These are phyloP conservation scores for Candida tibetensis DNA, from an alignment of 805 yeast genomes.

Conservation along the genomic window DNA sequence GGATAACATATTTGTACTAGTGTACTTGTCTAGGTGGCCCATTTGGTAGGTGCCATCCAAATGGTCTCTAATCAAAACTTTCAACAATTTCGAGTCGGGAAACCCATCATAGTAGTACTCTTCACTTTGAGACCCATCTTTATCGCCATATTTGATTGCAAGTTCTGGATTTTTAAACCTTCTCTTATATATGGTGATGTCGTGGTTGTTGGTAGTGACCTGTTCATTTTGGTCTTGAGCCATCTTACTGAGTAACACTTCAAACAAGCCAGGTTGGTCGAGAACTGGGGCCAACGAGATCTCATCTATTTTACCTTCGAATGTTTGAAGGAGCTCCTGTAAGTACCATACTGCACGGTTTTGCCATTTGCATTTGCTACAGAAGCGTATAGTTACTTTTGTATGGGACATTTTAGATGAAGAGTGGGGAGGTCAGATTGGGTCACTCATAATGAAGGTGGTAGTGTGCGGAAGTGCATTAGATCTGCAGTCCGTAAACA, in stretches of 20 bases:
- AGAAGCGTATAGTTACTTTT: slow-evolving; percentile 64
- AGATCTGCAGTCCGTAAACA: too few species aligned
- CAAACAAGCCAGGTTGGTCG: slow-evolving; percentile 23
- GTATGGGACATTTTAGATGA: slow-evolving; percentile 46
- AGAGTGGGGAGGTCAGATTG: too few species aligned
- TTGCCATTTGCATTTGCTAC: slow-evolving; percentile 87
- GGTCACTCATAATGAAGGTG: too few species aligned
- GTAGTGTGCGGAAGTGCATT: too few species aligned
- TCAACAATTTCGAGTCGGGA: slow-evolving; percentile 81
- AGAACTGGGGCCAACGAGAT: slow-evolving; percentile 22
- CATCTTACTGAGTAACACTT: slow-evolving; percentile 5
- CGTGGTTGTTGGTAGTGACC: neutral
- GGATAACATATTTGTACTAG: slow-evolving; percentile 1
- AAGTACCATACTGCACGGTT: slow-evolving; percentile 84
- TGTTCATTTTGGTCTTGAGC: slow-evolving; percentile 4
- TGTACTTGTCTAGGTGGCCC: slow-evolving; percentile 59
- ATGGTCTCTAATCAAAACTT: slow-evolving; percentile 59
- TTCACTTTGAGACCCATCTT: slow-evolving; percentile 21
- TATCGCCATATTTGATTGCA: slow-evolving; percentile 15
- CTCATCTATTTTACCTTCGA: slow-evolving; percentile 52
- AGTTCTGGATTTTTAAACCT: slow-evolving; percentile 40
- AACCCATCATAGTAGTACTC: slow-evolving; percentile 59
- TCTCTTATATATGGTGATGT: slow-evolving; percentile 51
- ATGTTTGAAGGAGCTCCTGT: slow-evolving; percentile 84
- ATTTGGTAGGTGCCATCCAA: slow-evolving; percentile 53